Conservation (phyloP, 306 rosid genomes). For the Parietaria judaica region DNA sequence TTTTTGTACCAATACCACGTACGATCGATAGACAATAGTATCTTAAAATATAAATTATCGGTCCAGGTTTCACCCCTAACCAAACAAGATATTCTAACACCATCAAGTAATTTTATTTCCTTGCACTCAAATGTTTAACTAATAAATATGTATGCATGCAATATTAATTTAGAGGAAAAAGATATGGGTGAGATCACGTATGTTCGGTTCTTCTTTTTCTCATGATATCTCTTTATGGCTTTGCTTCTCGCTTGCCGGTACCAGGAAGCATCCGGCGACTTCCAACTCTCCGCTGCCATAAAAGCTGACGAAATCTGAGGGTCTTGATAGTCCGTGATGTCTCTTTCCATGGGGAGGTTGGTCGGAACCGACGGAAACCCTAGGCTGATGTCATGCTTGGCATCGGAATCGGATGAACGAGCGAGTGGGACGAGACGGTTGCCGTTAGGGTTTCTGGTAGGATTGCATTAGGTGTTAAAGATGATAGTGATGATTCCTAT, state of each 20-base stretch:
- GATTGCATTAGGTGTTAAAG: too few relatives aligned
- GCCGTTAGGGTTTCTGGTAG: slow-evolving; percentile 8
- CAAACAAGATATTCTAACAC: too few relatives aligned
- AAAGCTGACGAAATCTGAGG: slow-evolving; percentile 50
- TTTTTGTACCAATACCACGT: not conserved
- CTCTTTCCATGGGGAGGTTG: slow-evolving; percentile 52
- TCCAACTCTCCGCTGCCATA: slow-evolving; percentile 60
- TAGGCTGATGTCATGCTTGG: slow-evolving; percentile 41
- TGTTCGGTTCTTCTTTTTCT: slow-evolving; percentile 81
- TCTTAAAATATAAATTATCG: too few relatives aligned
- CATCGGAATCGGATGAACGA: slow-evolving; percentile 27
- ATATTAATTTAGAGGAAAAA: not conserved
- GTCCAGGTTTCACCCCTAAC: too few relatives aligned
- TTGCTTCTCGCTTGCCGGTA: slow-evolving; percentile 66
- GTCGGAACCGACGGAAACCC: slow-evolving; percentile 59
- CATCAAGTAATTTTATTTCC: too few relatives aligned
- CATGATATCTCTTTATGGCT: slow-evolving; percentile 76
- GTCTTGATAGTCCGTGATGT: slow-evolving; percentile 54
- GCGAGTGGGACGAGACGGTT: slow-evolving; percentile 34
- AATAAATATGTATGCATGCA: not conserved
- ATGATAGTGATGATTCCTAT: too few relatives aligned
- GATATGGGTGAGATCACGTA: slow-evolving; percentile 19
- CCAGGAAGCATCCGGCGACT: slow-evolving; percentile 34
- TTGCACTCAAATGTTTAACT: too few relatives aligned
- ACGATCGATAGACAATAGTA: too few relatives aligned